A percentile compares a stretch with the other conserved stretches of the same genome.
These are phyloP conservation scores for Sclerospora graminicola DNA, from an alignment of 352 stramenopile genomes.

Conservation along the genomic window DNA sequence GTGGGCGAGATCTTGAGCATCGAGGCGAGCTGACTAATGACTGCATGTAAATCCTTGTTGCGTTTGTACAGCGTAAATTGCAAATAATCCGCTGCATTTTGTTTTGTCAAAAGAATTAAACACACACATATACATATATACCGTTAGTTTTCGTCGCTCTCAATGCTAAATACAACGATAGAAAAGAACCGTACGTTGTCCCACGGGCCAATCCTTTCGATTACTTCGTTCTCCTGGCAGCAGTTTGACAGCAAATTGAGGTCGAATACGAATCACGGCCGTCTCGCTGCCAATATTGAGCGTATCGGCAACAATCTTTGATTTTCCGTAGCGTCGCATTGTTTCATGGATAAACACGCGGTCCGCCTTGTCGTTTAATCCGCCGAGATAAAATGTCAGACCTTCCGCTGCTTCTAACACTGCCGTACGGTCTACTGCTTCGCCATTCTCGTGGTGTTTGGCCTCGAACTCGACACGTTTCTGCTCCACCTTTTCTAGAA, in stretches of 20 bases:
- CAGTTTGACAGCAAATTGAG: constrained; percentile 20
- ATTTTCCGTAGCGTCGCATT: constrained; percentile 72
- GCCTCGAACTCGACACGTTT: constrained; percentile 21
- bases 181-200: constrained; percentile 36
- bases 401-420: constrained; percentile 16
- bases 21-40: constrained; percentile 69
- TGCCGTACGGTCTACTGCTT: background rate
- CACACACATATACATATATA: background rate
- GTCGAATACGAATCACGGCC: constrained; percentile 63
- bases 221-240: constrained; percentile 47
- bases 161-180: background rate
- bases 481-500: constrained; percentile 45
- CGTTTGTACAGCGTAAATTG: constrained; percentile 96
- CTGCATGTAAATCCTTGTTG: constrained; percentile 89
- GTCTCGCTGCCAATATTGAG: constrained; percentile 75
- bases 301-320: constrained; percentile 77
- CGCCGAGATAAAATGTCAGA: constrained; percentile 65
- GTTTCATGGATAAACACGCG: constrained; percentile 87
- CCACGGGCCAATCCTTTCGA: constrained; percentile 57
- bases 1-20: constrained; percentile 54
- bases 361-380: constrained; percentile 80
- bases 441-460: constrained; percentile 4
- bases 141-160: constrained; percentile 1
- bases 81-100: constrained; percentile 86
- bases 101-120: constrained; percentile 28